A percentile compares a stretch with the other conserved stretches of the same genome.
phyloP scores from a whole-genome alignment of 2,329 filamentous ascomycete species.

The Teratosphaeriaceae sp. region DNA sequence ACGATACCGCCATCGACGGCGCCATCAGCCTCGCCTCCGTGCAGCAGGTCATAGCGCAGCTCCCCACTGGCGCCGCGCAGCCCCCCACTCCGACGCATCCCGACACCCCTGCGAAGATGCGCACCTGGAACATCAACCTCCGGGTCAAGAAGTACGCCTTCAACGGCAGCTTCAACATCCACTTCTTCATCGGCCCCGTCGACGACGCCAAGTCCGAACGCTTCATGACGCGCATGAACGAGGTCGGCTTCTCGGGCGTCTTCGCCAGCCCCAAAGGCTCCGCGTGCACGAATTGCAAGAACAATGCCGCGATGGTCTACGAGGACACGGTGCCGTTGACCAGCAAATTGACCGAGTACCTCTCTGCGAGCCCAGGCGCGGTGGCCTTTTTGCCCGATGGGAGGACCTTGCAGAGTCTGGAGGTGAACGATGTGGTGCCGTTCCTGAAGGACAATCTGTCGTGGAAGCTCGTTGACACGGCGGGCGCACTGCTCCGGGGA shows the following conservation, averaged over 20 bases:
- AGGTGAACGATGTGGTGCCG: not conserved
- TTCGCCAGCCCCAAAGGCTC: not conserved
- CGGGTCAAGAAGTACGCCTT: not conserved
- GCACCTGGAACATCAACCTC: not conserved
- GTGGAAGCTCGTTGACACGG: not conserved
- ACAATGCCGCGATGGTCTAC: not conserved
- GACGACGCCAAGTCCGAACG: not conserved
- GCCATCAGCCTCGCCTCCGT: not conserved
- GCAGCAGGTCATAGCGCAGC: not conserved
- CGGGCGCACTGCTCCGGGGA: not conserved
- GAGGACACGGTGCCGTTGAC: not conserved
- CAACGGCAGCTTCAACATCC: not conserved
- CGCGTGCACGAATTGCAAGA: not conserved
- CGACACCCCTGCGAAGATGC: not conserved
- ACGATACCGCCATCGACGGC: not conserved
- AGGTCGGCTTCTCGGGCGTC: not conserved
- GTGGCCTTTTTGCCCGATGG: not conserved
- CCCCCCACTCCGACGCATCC: not conserved
- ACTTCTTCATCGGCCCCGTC: not conserved
- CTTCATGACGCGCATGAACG: not conserved
- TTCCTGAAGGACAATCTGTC: not conserved
- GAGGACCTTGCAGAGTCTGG: not conserved
- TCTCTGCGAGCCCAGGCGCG: not conserved
- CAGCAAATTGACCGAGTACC: not conserved
- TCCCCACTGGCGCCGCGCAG: not conserved